Evolutionary conservation across 805 yeast species (phyloP).

Genomic region (Candida vaughaniae): DNA sequence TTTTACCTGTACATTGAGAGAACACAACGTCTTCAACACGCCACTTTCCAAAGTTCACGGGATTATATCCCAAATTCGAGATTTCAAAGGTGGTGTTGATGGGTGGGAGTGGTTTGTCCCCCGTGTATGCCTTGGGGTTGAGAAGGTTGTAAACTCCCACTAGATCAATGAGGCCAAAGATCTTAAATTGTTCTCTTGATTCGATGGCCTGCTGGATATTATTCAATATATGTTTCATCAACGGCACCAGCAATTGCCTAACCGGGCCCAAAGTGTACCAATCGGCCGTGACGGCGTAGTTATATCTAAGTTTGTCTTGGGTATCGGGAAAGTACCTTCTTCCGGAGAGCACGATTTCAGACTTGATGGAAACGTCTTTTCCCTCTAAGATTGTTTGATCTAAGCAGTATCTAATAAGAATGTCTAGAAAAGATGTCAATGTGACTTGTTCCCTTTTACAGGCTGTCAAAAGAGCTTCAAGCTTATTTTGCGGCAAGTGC

Average conservation of each 20-base stretch:
- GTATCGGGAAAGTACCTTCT: slow-evolving; percentile 9
- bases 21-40: slow-evolving; percentile 11
- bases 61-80: slow-evolving; percentile 10
- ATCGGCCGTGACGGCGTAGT: neutral
- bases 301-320: slow-evolving; percentile 2
- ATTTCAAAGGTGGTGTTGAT: slow-evolving; percentile 8
- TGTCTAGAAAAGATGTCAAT: slow-evolving; percentile 11
- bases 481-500: neutral
- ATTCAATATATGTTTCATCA: neutral
- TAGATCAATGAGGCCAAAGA: slow-evolving; percentile 2
- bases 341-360: slow-evolving; percentile 7
- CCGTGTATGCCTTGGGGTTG: slow-evolving; percentile 1
- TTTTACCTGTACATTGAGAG: slow-evolving; percentile 6
- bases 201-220: neutral
- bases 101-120: neutral
- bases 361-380: neutral
- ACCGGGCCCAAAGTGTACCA: neutral
- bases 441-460: slow-evolving; percentile 7
- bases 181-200: slow-evolving; percentile 1
- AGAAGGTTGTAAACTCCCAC: slow-evolving; percentile 1
- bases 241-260: neutral
- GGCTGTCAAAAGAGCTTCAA: neutral
- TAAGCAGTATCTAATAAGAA: slow-evolving; percentile 10
- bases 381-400: slow-evolving; percentile 5
- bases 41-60: slow-evolving; percentile 7